These are phyloP conservation scores for Populus hybrid DNA, from an alignment of 441 rosid species.

Conservation along the genomic window DNA sequence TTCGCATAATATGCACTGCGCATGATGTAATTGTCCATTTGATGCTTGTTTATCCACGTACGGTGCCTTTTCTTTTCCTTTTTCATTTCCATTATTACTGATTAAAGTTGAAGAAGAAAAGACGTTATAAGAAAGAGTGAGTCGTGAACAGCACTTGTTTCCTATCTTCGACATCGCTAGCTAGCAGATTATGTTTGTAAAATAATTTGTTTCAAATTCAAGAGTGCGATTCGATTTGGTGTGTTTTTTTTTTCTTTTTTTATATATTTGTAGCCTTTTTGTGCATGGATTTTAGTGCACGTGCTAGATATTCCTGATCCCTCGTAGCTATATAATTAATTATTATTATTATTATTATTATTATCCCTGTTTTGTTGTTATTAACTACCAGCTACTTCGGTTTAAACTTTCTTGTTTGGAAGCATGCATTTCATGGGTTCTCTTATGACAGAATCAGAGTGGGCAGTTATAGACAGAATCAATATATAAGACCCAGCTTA, in stretches of 20 bases:
- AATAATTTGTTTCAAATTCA: not conserved
- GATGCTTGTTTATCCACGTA: constrained; percentile 18
- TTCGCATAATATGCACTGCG: constrained; percentile 24
- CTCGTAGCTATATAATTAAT: not conserved
- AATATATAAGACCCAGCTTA: too few relatives aligned
- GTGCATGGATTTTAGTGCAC: constrained; percentile 45
- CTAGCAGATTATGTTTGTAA: not conserved
- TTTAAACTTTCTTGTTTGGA: constrained; percentile 25
- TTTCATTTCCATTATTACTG: not conserved
- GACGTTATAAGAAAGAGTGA: not conserved
- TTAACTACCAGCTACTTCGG: constrained; percentile 14
- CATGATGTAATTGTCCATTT: constrained; percentile 23
- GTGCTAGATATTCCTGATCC: constrained; percentile 32
- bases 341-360: not conserved
- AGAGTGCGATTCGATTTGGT: not conserved
- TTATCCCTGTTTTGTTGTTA: not conserved
- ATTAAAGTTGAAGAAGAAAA: not conserved
- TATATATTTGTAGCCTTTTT: constrained; percentile 12
- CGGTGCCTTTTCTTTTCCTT: not conserved
- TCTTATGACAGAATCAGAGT: too few relatives aligned
- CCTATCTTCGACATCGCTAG: not conserved
- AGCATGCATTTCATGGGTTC: constrained; percentile 4
- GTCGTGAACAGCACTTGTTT: not conserved
- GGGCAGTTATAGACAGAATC: too few relatives aligned
- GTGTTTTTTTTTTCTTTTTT: not conserved